Conservation (phyloP, 1,284 basidiomycete species). For the Erythrobasidium hasegawianum region DNA sequence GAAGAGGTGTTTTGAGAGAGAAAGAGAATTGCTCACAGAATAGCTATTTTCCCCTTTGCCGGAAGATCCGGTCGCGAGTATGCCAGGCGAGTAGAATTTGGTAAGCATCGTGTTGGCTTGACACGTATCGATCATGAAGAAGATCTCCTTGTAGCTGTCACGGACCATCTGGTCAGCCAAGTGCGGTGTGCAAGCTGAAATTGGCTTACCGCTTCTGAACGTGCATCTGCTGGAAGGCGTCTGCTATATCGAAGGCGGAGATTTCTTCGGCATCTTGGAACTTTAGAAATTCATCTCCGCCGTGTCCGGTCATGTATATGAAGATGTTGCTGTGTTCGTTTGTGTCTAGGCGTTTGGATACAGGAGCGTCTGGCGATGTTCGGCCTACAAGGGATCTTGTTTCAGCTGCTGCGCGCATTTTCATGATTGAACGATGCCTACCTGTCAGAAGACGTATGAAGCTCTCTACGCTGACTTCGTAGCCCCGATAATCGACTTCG, state of each 20-base stretch:
- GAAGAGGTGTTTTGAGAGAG: too few species aligned
- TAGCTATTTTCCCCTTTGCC: constrained; percentile 87
- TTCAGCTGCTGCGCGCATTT: too few species aligned
- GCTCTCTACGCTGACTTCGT: constrained; percentile 96
- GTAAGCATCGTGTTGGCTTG: constrained; percentile 96
- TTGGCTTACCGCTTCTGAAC: constrained; percentile 75
- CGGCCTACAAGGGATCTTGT: constrained; percentile 58
- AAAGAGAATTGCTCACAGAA: constrained; percentile 61
- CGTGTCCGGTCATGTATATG: constrained; percentile 97
- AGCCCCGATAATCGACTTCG: constrained; percentile 96
- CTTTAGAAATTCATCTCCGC: constrained; percentile 96
- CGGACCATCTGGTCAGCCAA: not conserved
- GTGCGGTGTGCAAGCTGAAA: not conserved
- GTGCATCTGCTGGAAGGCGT: constrained; percentile 98
- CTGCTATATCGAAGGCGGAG: constrained; percentile 89
- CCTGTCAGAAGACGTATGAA: constrained; percentile 87
- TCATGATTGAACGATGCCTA: too few species aligned
- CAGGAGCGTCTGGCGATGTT: constrained; percentile 65
- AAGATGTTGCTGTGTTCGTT: constrained; percentile 94
- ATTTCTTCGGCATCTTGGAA: constrained; percentile 99
- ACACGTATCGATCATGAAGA: constrained; percentile 98
- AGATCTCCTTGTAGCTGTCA: constrained; percentile 84
- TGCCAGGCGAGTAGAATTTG: constrained; percentile 91
- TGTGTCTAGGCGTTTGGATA: constrained; percentile 83
- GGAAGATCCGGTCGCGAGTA: constrained; percentile 88